Conservation (phyloP, 345 rosid genomes). For the Brassica carinata region DNA sequence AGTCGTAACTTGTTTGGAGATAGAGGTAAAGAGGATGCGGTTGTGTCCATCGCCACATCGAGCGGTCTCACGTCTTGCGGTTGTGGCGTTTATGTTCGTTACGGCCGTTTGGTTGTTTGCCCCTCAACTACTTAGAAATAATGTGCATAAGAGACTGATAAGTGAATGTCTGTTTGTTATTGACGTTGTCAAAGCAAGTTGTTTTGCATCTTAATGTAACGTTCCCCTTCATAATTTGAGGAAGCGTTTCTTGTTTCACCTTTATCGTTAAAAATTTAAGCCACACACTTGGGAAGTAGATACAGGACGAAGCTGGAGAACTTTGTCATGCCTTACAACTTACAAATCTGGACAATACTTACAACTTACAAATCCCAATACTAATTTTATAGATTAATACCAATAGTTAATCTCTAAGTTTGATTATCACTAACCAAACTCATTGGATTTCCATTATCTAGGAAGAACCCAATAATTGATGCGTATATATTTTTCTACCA, state of each 20-base stretch:
- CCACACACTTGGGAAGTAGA: neutral
- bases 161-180: neutral
- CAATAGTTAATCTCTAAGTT: no score
- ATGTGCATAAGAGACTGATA: neutral
- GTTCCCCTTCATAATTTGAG: neutral
- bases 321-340: neutral
- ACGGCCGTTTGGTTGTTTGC: neutral
- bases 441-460: no score
- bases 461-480: no score
- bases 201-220: neutral
- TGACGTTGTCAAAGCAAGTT: neutral
- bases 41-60: neutral
- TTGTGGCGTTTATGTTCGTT: neutral
- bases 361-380: no score
- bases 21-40: neutral
- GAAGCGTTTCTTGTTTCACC: neutral
- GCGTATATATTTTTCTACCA: no score
- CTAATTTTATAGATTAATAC: no score
- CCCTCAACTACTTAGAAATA: neutral
- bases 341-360: no score
- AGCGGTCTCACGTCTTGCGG: neutral
- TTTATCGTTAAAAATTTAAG: neutral
- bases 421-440: no score
- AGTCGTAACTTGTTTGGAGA: neutral
- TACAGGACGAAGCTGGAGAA: neutral